Percentiles rank a stretch among this genome's conserved stretches.
Evolutionary conservation across 805 yeast species (phyloP).

Genomic region (Helenozyma rhizophorensis): DNA sequence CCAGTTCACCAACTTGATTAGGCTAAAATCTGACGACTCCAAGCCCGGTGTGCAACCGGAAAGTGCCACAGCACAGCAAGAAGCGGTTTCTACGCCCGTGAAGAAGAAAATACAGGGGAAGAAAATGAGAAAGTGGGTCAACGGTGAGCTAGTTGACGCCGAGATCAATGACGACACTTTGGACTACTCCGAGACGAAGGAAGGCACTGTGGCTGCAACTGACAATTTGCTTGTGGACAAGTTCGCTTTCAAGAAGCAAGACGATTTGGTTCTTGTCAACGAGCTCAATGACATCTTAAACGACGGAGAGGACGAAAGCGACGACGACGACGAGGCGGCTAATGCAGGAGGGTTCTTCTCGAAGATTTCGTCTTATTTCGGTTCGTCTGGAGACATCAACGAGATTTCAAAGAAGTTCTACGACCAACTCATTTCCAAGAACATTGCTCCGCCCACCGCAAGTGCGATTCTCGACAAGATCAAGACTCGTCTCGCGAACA

Average conservation of each 20-base stretch:
- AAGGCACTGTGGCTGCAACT: not conserved
- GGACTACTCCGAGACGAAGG: constrained; percentile 29
- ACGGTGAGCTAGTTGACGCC: constrained; percentile 32
- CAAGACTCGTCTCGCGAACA: constrained; percentile 60
- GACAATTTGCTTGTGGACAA: constrained; percentile 20
- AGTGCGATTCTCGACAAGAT: constrained; percentile 65
- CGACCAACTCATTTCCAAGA: constrained; percentile 76
- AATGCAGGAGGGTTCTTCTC: constrained; percentile 24
- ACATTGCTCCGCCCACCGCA: constrained; percentile 90
- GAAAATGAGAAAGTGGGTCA: constrained; percentile 44
- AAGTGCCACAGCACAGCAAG: constrained; percentile 1
- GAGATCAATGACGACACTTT: constrained; percentile 17
- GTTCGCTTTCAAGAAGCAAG: constrained; percentile 32
- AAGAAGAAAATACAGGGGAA: constrained; percentile 9
- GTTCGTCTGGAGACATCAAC: constrained; percentile 45
- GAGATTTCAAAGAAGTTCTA: constrained; percentile 62
- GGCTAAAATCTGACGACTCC: constrained; percentile 18
- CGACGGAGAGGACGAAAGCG: constrained; percentile 27
- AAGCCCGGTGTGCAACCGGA: not conserved
- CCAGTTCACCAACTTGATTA: constrained; percentile 36
- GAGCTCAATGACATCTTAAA: constrained; percentile 38
- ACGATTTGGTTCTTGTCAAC: constrained; percentile 37
- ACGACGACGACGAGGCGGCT: constrained; percentile 5
- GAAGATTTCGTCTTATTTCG: constrained; percentile 35
- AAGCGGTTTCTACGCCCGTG: not conserved